These are phyloP conservation scores for Lenwebbia sp. DNA, from an alignment of 345 rosid genomes.

Conservation along the genomic window DNA sequence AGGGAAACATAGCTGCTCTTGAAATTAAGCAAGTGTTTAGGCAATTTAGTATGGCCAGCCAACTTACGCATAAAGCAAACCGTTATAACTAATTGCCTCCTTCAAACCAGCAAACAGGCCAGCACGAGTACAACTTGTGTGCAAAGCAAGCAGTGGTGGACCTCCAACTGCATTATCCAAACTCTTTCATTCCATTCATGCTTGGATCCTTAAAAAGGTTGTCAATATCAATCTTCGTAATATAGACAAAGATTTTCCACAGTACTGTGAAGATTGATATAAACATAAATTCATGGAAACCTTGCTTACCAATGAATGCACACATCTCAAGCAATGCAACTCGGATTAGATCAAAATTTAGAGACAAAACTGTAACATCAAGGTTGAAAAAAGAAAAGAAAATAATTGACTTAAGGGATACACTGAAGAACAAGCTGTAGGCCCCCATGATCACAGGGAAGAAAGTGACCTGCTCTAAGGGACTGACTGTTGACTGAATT, in stretches of 20 bases:
- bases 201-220: neutral
- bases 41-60: neutral
- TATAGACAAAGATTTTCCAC: neutral
- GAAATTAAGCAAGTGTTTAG: neutral
- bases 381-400: slow-evolving; percentile 1
- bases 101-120: neutral
- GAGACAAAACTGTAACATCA: slow-evolving; percentile 2
- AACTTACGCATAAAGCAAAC: neutral
- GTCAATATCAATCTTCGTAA: neutral
- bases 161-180: neutral
- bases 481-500: neutral
- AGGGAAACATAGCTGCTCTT: neutral
- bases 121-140: neutral
- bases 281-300: neutral
- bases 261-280: neutral
- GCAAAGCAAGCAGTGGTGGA: neutral
- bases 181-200: neutral
- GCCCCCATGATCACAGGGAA: slow-evolving; percentile 1
- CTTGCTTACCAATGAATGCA: neutral
- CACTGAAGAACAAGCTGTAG: slow-evolving; percentile 14
- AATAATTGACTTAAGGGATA: slow-evolving; percentile 4
- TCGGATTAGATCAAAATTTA: neutral
- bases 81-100: neutral
- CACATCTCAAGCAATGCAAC: neutral
- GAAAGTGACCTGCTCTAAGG: neutral